phyloP scores from a whole-genome alignment of 257 asterid species.

The Prunella vulgaris region DNA sequence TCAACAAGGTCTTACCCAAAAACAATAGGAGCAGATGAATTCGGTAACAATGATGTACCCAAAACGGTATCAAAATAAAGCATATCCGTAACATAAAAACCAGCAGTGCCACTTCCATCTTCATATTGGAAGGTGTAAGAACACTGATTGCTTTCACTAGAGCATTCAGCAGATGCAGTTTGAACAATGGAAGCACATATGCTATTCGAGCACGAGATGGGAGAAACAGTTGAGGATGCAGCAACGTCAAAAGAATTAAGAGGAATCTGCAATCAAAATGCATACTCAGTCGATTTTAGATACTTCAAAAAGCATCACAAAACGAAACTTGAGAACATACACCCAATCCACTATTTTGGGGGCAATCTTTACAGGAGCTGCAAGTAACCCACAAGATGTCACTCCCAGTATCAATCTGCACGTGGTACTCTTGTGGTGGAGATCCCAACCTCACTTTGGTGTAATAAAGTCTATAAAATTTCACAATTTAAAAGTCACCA shows the following conservation, averaged over 20 bases:
- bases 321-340: slow-evolving; percentile 27
- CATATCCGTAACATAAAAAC: slow-evolving; percentile 67
- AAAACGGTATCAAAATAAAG: slow-evolving; percentile 64
- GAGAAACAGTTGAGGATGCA: slow-evolving; percentile 59
- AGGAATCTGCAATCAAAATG: slow-evolving; percentile 47
- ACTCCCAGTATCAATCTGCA: slow-evolving; percentile 82
- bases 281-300: slow-evolving; percentile 9
- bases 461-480: slow-evolving; percentile 51
- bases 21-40: slow-evolving; percentile 77
- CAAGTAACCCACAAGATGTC: slow-evolving; percentile 74
- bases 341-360: slow-evolving; percentile 53
- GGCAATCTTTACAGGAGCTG: slow-evolving; percentile 54
- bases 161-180: slow-evolving; percentile 60
- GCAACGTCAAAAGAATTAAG: slow-evolving; percentile 64
- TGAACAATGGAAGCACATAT: slow-evolving; percentile 60
- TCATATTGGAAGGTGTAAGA: slow-evolving; percentile 69
- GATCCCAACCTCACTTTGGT: slow-evolving; percentile 69
- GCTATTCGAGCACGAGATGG: slow-evolving; percentile 63
- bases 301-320: slow-evolving; percentile 1
- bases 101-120: slow-evolving; percentile 90
- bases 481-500: slow-evolving; percentile 11
- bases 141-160: slow-evolving; percentile 55
- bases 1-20: slow-evolving; percentile 62
- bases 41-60: slow-evolving; percentile 56
- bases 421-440: slow-evolving; percentile 57